A percentile compares a stretch with the other conserved stretches of the same genome.
phyloP scores from a whole-genome alignment of 1,139 yeast species.

The Kluyveromyces sp. region DNA sequence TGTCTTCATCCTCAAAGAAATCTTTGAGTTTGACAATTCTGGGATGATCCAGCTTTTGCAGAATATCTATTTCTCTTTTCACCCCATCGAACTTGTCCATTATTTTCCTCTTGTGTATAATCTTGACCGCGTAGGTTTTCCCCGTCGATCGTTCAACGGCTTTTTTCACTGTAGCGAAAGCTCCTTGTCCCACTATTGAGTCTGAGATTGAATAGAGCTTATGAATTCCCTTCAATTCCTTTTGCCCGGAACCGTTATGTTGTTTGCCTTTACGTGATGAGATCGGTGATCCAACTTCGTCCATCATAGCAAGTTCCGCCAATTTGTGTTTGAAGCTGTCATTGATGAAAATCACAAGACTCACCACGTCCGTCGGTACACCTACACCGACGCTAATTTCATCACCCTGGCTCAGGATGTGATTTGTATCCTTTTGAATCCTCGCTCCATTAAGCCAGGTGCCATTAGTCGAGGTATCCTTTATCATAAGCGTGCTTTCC shows the following conservation, averaged over 20 bases:
- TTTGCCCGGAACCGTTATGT: constrained; percentile 14
- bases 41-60: constrained; percentile 72
- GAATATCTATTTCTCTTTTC: constrained; percentile 74
- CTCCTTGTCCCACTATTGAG: constrained; percentile 91
- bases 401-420: constrained; percentile 83
- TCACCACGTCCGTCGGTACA: constrained; percentile 65
- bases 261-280: constrained; percentile 2
- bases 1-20: constrained; percentile 74
- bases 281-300: constrained; percentile 16
- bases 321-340: constrained; percentile 34
- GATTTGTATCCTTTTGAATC: constrained; percentile 72
- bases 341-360: constrained; percentile 55
- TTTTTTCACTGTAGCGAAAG: constrained; percentile 90
- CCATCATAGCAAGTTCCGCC: constrained; percentile 9
- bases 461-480: constrained; percentile 80
- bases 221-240: constrained; percentile 43
- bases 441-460: constrained; percentile 74
- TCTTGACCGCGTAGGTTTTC: constrained; percentile 80
- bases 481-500: constrained; percentile 54
- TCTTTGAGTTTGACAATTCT: constrained; percentile 77
- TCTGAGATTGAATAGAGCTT: constrained; percentile 71
- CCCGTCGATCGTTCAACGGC: constrained; percentile 85
- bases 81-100: constrained; percentile 77
- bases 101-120: constrained; percentile 75
- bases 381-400: constrained; percentile 90